Conservation (phyloP, 2,329 filamentous ascomycete genomes). For the Trichoderma pleuroti region DNA sequence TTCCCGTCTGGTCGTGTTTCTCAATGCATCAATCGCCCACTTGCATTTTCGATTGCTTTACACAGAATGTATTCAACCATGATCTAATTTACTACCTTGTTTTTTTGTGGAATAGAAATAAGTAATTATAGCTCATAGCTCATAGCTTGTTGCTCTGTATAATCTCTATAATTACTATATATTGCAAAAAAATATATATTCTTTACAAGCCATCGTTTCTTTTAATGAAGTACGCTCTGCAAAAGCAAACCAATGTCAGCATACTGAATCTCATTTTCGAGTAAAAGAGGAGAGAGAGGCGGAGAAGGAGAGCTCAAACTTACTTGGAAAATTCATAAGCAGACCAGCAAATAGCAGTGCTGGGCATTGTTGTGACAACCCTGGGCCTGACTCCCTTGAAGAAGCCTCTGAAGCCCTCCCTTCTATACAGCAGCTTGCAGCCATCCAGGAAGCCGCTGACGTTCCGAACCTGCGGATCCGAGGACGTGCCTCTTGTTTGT, state of each 20-base stretch:
- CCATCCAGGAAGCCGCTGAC: constrained; percentile 79
- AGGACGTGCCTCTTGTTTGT: constrained; percentile 83
- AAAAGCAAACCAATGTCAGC: background rate
- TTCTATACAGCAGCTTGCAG: constrained; percentile 73
- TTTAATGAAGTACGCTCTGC: constrained; percentile 59
- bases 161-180: constrained; percentile 15
- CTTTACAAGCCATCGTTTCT: constrained; percentile 44
- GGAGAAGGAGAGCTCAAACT: constrained; percentile 29
- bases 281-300: no score
- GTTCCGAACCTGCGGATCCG: constrained; percentile 76
- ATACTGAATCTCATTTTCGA: background rate
- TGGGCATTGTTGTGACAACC: constrained; percentile 95
- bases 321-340: constrained; percentile 68
- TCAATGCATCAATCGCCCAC: no score
- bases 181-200: background rate
- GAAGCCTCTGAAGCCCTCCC: constrained; percentile 83
- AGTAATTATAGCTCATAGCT: constrained; percentile 14
- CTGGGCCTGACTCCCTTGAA: constrained; percentile 89
- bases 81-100: constrained; percentile 13
- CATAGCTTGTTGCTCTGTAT: constrained; percentile 1
- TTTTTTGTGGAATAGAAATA: background rate
- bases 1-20: no score
- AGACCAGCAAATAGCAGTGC: constrained; percentile 99
- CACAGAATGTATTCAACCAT: background rate
- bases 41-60: background rate